A percentile compares a stretch with the other conserved stretches of the same genome.
Conservation (phyloP, 2,329 filamentous ascomycete species). For the Phialophora chinensis region DNA sequence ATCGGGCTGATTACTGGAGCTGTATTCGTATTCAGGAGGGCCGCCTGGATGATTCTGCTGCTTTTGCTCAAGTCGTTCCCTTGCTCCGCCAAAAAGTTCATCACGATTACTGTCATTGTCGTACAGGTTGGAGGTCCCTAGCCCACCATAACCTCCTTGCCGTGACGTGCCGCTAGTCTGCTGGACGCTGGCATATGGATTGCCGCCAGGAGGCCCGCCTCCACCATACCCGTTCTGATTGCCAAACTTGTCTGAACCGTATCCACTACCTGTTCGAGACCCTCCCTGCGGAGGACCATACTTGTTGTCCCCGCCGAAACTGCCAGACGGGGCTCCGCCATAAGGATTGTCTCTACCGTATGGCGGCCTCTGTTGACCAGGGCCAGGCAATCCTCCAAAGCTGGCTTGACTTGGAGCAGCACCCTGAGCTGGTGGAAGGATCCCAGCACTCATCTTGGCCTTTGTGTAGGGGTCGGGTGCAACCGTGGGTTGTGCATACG, state of each 20-base stretch:
- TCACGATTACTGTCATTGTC: slow-evolving; percentile 63
- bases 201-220: slow-evolving; percentile 48
- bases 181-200: slow-evolving; percentile 42
- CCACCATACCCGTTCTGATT: slow-evolving; percentile 58
- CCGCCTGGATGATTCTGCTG: slow-evolving; percentile 42
- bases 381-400: slow-evolving; percentile 35
- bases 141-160: slow-evolving; percentile 61
- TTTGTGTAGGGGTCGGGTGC: slow-evolving; percentile 61
- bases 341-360: slow-evolving; percentile 28
- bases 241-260: slow-evolving; percentile 50
- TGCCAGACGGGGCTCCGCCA: slow-evolving; percentile 30
- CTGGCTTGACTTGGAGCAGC: slow-evolving; percentile 17
- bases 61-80: slow-evolving; percentile 56
- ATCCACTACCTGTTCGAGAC: slow-evolving; percentile 43
- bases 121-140: slow-evolving; percentile 57
- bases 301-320: slow-evolving; percentile 41
- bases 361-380: slow-evolving; percentile 33
- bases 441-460: slow-evolving; percentile 53
- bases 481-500: slow-evolving; percentile 61
- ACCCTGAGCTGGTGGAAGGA: slow-evolving; percentile 43
- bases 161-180: slow-evolving; percentile 52
- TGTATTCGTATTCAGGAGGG: slow-evolving; percentile 46
- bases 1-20: slow-evolving; percentile 41
- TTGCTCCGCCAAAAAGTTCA: slow-evolving; percentile 65
- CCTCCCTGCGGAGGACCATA: slow-evolving; percentile 31